A percentile compares a stretch with the other conserved stretches of the same genome.
Conservation (phyloP, 352 stramenopile genomes). For the Proteromonas lacertae region DNA sequence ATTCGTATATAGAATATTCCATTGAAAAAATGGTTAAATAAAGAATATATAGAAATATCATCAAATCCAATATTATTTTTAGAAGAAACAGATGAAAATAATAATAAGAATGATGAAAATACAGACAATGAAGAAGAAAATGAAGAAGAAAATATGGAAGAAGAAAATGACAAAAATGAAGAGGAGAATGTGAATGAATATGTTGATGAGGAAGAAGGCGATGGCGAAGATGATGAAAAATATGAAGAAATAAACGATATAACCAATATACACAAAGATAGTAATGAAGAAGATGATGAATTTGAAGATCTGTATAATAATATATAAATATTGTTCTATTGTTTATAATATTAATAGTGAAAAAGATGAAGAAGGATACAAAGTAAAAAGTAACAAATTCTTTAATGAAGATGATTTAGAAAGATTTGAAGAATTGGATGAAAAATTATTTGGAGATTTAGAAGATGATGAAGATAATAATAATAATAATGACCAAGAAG, state of each 20-base stretch:
- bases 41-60: no score
- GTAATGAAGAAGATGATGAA: background rate
- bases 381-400: conserved; percentile 4
- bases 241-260: conserved; percentile 4
- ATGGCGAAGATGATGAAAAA: conserved; percentile 5
- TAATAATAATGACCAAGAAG: conserved; percentile 5
- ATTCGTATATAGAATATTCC: no score
- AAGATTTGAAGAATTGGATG: background rate
- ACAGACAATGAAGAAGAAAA: no score
- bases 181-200: background rate
- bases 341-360: background rate
- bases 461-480: conserved; percentile 7
- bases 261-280: background rate
- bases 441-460: conserved; percentile 5
- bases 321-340: conserved; percentile 1
- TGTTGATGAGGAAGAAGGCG: background rate
- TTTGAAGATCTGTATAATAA: conserved; percentile 3
- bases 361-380: conserved; percentile 1
- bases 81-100: no score
- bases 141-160: background rate
- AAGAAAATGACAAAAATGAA: background rate
- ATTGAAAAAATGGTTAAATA: no score
- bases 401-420: background rate
- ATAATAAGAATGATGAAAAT: no score
- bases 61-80: no score